These are phyloP conservation scores for Cryphonectria carpinicola DNA, from an alignment of 2,329 filamentous ascomycete species.

Conservation along the genomic window DNA sequence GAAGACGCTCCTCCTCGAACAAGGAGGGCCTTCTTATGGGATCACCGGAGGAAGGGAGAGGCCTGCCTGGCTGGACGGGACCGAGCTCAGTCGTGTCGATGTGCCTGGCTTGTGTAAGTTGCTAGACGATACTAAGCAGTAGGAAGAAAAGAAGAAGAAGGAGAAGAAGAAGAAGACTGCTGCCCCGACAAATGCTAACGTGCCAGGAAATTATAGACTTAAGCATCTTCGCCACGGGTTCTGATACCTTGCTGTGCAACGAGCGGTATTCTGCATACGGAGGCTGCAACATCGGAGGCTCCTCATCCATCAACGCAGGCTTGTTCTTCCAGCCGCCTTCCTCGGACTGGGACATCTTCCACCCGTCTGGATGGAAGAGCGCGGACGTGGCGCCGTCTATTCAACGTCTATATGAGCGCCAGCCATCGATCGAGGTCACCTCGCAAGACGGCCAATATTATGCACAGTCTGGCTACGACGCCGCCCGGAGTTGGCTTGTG, in stretches of 20 bases:
- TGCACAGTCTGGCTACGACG: conserved; percentile 63
- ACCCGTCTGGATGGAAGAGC: conserved; percentile 72
- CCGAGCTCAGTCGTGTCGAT: conserved; percentile 65
- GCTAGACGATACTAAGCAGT: not conserved
- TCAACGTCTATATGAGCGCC: conserved; percentile 66
- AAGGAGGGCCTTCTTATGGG: conserved; percentile 59
- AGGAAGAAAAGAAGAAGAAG: too few species aligned
- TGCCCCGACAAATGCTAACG: not conserved
- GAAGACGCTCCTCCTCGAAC: conserved; percentile 61
- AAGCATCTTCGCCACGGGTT: conserved; percentile 50
- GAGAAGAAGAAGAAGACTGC: not conserved
- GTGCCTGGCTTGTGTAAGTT: conserved; percentile 66
- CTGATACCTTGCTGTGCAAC: conserved; percentile 45
- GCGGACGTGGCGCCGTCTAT: conserved; percentile 63
- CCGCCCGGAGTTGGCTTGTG: conserved; percentile 54
- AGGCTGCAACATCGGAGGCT: conserved; percentile 56
- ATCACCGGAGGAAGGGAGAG: conserved; percentile 62
- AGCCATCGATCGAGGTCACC: conserved; percentile 69
- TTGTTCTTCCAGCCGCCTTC: conserved; percentile 57
- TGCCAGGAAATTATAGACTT: not conserved
- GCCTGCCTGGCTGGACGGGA: conserved; percentile 60
- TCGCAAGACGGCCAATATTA: conserved; percentile 69
- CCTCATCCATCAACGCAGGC: conserved; percentile 58
- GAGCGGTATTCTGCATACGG: conserved; percentile 47
- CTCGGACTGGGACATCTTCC: conserved; percentile 70